Base-by-base conservation (phyloP, 2,329 filamentous ascomycete species). In the Ambrosiella cleistominuta region DNA sequence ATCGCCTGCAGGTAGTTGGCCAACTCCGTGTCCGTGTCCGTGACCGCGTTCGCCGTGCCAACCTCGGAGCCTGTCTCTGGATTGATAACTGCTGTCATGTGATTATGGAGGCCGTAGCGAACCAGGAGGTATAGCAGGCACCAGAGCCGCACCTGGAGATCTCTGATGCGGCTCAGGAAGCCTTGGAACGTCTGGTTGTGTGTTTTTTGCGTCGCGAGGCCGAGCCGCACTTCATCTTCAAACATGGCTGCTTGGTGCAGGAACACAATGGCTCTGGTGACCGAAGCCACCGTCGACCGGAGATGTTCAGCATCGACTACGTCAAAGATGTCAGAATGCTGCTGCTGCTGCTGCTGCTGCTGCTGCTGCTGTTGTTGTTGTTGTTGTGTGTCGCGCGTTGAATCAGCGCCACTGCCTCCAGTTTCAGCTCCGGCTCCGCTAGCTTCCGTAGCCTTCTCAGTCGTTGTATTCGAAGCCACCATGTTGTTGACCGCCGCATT, bases 121-220 rank as follows among this genome's bases (percentile, higher is more conserved):
- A 96, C 69, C 56, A 96, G 71, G 0, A 80, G 79, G 66, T 96
- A 98, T 62, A 91, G 83, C 44, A 97, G 71, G 42, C 86, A 88
- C 91, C 93, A 97, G 9, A 83, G 80, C 39, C 88, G 82, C 2
- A 95, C 80, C 65, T 95, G 85, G 75, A 95, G 85, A 64, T 97
- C 89, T 45, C 88, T 82, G 49, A 97, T 73, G 65, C 84, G 88
- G 58, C 79, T 81, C 59, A 82, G 77, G 6, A 71, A 63, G 1
- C 72, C 68, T 58, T 75, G 72, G 60, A 79, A 80, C 1, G 73
- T 75, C 65, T 80, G 66, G 72, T 80, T 70, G 73, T 70, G 71
- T 66, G 79, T 68, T 1, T 83, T 81, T 1, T 82, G 72, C 5
- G 78, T 73, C 3, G 77, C 75, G 64, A 89, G 81, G 0, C 88